Base-by-base conservation (phyloP, 1,139 yeast genomes). In the Protomyces inundatus region DNA sequence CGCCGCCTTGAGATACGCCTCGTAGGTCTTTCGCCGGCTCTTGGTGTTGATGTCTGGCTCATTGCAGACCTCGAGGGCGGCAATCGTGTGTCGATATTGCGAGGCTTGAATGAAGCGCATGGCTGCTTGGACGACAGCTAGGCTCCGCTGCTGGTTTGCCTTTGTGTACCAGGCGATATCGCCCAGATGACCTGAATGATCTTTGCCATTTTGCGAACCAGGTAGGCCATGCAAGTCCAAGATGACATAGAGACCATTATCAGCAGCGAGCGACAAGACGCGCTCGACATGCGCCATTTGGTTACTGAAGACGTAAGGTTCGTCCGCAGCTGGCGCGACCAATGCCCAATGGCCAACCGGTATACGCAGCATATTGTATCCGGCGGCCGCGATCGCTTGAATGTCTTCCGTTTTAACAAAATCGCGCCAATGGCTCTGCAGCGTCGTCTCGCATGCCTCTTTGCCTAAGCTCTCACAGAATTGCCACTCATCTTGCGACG, bases 321-420 rank as follows among this genome's bases (percentile, higher is more conserved):
- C 97, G 64, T 79, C 77, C 16, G 78, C 80, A 66, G 82, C 76
- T 54, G 80, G 77, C 60, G 80, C 77, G 3, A 58, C 36, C 74
- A 87, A 88, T 0, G 96, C 96, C 97, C 97, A 90, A 77, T 90
- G 90, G 10, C 96, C 96, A 68, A 88, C 84, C 12, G 97, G 97
- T 66, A 90, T 87, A 70, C 97, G 81, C 40, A 90, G 95, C 67
- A 87, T 80, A 75, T 90, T 90, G 67, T 90, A 81, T 0, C 97
- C 97, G 61, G 83, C 82, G n/a, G 73, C 73, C 34, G 82, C 80
- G 64, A 90, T 88, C 65, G 81, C 78, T 54, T 75, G 69, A 70
- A 90, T 84, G 71, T 90, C 96, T 35, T 77, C 75, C 71, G 88
- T 95, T 3, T 85, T 84, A 72, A 85, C 83, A 83, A 88, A 90